Base-by-base conservation (phyloP, 2,329 filamentous ascomycete genomes). In the Cadophora sp. region DNA sequence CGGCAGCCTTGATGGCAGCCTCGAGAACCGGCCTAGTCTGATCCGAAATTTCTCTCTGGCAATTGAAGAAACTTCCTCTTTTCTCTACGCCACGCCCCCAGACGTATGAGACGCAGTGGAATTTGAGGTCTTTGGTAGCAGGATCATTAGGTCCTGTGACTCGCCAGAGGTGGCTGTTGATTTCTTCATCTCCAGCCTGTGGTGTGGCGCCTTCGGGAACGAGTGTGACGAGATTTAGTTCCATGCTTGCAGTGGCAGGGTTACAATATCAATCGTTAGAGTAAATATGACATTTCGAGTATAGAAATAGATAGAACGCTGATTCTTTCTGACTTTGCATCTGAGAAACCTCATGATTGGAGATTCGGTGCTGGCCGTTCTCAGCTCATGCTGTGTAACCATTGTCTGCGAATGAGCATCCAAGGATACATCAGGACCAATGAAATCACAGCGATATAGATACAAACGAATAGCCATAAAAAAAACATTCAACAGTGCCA, bases 31-130 rank as follows among this genome's bases (percentile, higher is more conserved):
- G 69, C 14, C 68, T 59, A 11, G 66, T 68, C 62, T 67, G 62
- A 55, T 70, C 66, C 9, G 68, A 70, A 14, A 71, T 70, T 2
- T 64, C 64, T 64, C 62, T 62, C 30, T 68, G 59, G 27, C 65
- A 68, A 30, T 66, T 59, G 58, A 71, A 70, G 43, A 71, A 71
- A 43, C 61, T 67, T 20, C 70, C 70, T 30, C 14, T 36, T 18
- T 41, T 47, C n/a, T 66, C 70, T 5, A 62, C 43, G 7, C 64
- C 68, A 20, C 27, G 11, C 2, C 70, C 68, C 70, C 70, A 71
- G 41, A 69, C 70, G n/a, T 71, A 71, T 1, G 68, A 70, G 27
- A 70, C 58, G 39, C 70, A 71, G 9, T 67, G 66, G 45, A 70
- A 71, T 47, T 66, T 68, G n/a, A 62, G 27, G 5, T 50, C 24